phyloP scores from a whole-genome alignment of 2,329 filamentous ascomycete species.

The Neopestalotiopsis clavispora region DNA sequence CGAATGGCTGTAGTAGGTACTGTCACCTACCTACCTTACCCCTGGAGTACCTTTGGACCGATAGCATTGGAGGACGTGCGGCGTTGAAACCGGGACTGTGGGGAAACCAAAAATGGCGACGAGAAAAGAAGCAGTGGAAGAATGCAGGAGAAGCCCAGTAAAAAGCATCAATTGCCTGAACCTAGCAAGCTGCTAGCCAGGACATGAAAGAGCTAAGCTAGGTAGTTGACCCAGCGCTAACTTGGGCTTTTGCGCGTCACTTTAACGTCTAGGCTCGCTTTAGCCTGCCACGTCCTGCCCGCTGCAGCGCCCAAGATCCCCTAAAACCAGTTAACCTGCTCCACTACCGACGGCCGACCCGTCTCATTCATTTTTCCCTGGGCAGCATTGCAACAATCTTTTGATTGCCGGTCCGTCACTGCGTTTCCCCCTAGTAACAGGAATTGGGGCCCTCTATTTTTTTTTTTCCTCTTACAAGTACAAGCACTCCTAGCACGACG shows the following conservation, averaged over 20 bases:
- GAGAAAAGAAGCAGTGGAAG: background rate
- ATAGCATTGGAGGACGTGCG: background rate
- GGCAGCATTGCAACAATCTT: background rate
- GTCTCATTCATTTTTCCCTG: slow-evolving; percentile 4
- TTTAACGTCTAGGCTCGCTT: background rate
- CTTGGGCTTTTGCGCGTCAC: slow-evolving; percentile 5
- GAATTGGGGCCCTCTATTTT: slow-evolving; percentile 1
- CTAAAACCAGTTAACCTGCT: background rate
- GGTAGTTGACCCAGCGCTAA: background rate
- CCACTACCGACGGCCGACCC: slow-evolving; percentile 12
- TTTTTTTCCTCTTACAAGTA: background rate
- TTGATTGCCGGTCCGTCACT: slow-evolving; percentile 9
- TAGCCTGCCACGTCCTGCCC: slow-evolving; percentile 1
- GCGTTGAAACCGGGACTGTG: slow-evolving; percentile 12
- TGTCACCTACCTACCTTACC: background rate
- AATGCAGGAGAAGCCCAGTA: background rate
- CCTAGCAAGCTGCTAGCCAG: background rate
- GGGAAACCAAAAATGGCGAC: background rate
- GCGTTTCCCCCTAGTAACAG: slow-evolving; percentile 1
- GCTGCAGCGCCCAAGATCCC: background rate
- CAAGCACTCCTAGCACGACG: background rate
- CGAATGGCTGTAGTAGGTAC: background rate
- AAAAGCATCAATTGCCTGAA: background rate
- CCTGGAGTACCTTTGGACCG: background rate
- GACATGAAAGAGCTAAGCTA: background rate